These are phyloP conservation scores for Helenozyma rhizophorensis DNA, from an alignment of 805 yeast species.

Conservation along the genomic window DNA sequence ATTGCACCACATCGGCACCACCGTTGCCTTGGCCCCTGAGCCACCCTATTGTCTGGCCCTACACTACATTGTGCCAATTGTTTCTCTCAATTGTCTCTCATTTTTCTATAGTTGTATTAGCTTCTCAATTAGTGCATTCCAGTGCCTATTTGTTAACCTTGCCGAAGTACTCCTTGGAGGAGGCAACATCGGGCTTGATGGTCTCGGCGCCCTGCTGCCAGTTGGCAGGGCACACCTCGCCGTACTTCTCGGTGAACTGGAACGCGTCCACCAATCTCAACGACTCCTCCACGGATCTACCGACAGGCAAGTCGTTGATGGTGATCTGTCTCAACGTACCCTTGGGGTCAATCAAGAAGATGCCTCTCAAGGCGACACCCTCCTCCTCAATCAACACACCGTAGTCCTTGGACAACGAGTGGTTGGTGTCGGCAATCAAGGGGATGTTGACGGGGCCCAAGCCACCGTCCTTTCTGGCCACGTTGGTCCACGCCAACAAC, in stretches of 20 bases:
- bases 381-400: conserved; percentile 96
- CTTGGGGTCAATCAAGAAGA: conserved; percentile 95
- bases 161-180: conserved; percentile 25
- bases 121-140: background rate
- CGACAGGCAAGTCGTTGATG: conserved; percentile 98
- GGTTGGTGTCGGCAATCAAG: conserved; percentile 95
- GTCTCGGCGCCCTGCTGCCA: conserved; percentile 89
- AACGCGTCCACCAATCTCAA: conserved; percentile 96
- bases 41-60: too few relatives aligned
- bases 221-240: conserved; percentile 99
- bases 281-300: conserved; percentile 98
- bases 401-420: conserved; percentile 88
- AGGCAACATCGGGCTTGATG: conserved; percentile 47
- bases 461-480: conserved; percentile 96
- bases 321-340: conserved; percentile 94
- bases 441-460: conserved; percentile 94
- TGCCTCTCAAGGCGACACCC: conserved; percentile 97
- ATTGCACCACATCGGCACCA: too few relatives aligned
- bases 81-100: too few relatives aligned
- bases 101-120: too few relatives aligned
- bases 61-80: too few relatives aligned
- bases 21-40: too few relatives aligned
- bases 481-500: conserved; percentile 96
- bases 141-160: conserved; percentile 53
- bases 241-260: conserved; percentile 99